phyloP scores from a whole-genome alignment of 345 rosid genomes.

The Jatropha curcas region DNA sequence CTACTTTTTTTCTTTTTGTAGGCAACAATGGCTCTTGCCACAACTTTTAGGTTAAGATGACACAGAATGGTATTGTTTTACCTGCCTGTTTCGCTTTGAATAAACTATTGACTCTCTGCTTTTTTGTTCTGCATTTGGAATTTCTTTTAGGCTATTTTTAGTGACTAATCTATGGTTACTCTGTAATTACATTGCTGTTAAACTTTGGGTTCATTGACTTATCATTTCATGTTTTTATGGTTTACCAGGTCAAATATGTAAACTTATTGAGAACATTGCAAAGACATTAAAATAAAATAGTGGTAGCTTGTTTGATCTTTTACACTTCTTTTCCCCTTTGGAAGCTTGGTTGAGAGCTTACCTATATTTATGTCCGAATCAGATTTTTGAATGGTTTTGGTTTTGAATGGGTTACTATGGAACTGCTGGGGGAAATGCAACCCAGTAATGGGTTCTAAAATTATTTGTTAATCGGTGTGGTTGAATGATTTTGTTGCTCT shows the following conservation, averaged over 20 bases:
- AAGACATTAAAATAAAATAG: constrained; percentile 63
- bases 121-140: too few relatives aligned
- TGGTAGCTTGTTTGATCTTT: constrained; percentile 40
- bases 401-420: neutral
- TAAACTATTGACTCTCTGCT: too few relatives aligned
- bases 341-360: neutral
- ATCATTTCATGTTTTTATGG: constrained; percentile 2
- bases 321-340: neutral
- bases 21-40: neutral
- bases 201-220: neutral
- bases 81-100: too few relatives aligned
- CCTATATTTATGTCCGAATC: too few relatives aligned
- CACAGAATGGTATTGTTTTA: too few relatives aligned
- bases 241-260: constrained; percentile 68
- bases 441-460: neutral
- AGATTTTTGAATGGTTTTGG: too few relatives aligned
- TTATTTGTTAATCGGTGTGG: neutral
- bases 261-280: constrained; percentile 59
- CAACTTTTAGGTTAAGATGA: neutral
- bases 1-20: too few relatives aligned
- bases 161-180: too few relatives aligned
- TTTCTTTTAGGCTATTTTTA: too few relatives aligned
- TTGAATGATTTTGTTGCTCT: neutral
- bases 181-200: too few relatives aligned
- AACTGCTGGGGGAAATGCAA: neutral